phyloP scores from a whole-genome alignment of 2,329 filamentous ascomycete species.

The Chaetomium olivaceum region DNA sequence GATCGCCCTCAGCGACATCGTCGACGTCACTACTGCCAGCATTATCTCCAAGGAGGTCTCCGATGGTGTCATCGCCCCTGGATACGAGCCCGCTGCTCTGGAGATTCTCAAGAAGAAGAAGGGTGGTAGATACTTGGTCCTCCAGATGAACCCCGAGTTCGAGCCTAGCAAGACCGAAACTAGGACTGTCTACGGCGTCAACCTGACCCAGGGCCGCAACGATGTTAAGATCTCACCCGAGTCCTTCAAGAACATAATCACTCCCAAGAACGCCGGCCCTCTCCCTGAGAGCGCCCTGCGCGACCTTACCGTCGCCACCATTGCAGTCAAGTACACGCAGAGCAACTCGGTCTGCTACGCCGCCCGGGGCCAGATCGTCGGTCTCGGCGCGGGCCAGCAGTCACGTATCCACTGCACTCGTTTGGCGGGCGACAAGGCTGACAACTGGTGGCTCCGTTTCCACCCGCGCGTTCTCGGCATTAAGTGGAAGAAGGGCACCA shows the following conservation, averaged over 20 bases:
- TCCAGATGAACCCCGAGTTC: constrained; percentile 91
- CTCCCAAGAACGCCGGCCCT: constrained; percentile 72
- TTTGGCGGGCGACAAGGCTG: constrained; percentile 94
- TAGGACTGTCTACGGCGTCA: constrained; percentile 87
- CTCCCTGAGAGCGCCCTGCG: constrained; percentile 81
- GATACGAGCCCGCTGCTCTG: constrained; percentile 80
- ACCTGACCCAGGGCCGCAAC: constrained; percentile 87
- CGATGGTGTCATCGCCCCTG: constrained; percentile 91
- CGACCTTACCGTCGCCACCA: constrained; percentile 92
- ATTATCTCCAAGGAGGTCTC: constrained; percentile 98
- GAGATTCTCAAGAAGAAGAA: constrained; percentile 98
- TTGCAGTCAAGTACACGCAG: constrained; percentile 97
- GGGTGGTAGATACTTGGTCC: constrained; percentile 91
- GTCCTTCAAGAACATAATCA: constrained; percentile 83
- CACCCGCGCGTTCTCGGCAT: constrained; percentile 83
- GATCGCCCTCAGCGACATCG: constrained; percentile 86
- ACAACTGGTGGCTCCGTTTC: constrained; percentile 99
- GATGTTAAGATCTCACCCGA: constrained; percentile 81
- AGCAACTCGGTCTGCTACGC: constrained; percentile 99
- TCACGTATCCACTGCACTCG: constrained; percentile 98
- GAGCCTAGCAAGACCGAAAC: constrained; percentile 78
- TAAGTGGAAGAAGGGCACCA: constrained; percentile 97
- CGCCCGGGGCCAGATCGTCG: constrained; percentile 87
- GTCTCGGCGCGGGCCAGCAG: constrained; percentile 94
- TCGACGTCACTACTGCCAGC: constrained; percentile 90